phyloP scores from a whole-genome alignment of 1,139 yeast species.

The Nakaseomyces bracarensis region DNA sequence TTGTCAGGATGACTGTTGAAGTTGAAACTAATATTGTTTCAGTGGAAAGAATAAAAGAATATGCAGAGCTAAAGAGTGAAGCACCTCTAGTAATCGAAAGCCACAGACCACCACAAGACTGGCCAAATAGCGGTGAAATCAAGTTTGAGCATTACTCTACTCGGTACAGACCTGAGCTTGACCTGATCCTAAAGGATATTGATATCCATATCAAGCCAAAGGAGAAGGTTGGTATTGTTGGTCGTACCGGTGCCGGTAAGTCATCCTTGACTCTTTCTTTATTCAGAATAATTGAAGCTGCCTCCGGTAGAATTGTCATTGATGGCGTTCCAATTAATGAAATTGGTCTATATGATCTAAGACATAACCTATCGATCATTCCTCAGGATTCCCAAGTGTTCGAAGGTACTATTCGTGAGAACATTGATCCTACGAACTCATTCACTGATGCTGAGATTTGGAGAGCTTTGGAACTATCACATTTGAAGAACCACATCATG shows the following conservation, averaged over 20 bases:
- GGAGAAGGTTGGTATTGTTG: constrained; percentile 92
- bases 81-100: constrained; percentile 70
- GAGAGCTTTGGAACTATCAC: constrained; percentile 79
- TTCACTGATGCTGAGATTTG: constrained; percentile 73
- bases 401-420: constrained; percentile 81
- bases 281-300: constrained; percentile 82
- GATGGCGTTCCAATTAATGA: constrained; percentile 61
- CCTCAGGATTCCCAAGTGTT: constrained; percentile 98
- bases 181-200: constrained; percentile 67
- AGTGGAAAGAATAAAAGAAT: constrained; percentile 89
- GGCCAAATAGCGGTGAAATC: constrained; percentile 79
- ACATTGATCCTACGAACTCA: constrained; percentile 73
- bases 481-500: constrained; percentile 65
- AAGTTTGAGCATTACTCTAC: constrained; percentile 70
- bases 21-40: constrained; percentile 95
- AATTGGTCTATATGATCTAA: constrained; percentile 75
- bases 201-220: constrained; percentile 57
- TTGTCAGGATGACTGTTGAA: constrained; percentile 95
- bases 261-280: constrained; percentile 83
- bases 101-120: constrained; percentile 55
- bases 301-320: constrained; percentile 61
- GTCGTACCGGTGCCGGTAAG: constrained; percentile 96
- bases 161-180: constrained; percentile 77
- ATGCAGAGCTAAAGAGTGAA: constrained; percentile 64
- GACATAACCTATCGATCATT: constrained; percentile 79